Percentiles rank a stretch among this genome's conserved stretches.
These are phyloP conservation scores for Microdochium bolleyi DNA, from an alignment of 2,329 filamentous ascomycete species.

Conservation along the genomic window DNA sequence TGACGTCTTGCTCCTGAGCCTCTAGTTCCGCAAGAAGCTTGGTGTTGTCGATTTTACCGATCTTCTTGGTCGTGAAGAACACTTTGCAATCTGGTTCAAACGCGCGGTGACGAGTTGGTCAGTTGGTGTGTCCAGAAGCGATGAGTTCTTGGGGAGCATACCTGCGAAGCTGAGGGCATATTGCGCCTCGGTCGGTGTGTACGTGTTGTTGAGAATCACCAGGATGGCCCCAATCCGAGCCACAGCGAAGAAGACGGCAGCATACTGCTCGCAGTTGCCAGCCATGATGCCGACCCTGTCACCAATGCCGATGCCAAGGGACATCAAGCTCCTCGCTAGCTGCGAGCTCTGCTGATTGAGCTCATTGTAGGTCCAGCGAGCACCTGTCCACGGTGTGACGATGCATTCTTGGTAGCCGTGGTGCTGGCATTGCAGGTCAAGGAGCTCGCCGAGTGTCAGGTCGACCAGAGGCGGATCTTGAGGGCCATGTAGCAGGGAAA, in stretches of 20 bases:
- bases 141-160: too few species aligned
- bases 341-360: constrained; percentile 54
- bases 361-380: constrained; percentile 64
- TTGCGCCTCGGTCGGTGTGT: constrained; percentile 64
- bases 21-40: constrained; percentile 48
- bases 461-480: constrained; percentile 62
- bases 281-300: constrained; percentile 72
- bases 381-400: constrained; percentile 68
- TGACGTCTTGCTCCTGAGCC: constrained; percentile 24
- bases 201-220: constrained; percentile 77
- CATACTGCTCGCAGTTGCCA: constrained; percentile 74
- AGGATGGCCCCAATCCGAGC: constrained; percentile 60
- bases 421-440: constrained; percentile 61
- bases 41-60: constrained; percentile 57
- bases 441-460: constrained; percentile 63
- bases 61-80: constrained; percentile 63
- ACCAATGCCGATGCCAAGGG: constrained; percentile 57
- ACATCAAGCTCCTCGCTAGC: constrained; percentile 57
- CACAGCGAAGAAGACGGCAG: constrained; percentile 66
- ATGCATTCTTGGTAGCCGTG: constrained; percentile 61
- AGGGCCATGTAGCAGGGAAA: constrained; percentile 60
- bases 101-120: too few species aligned
- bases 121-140: too few species aligned
- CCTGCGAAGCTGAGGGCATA: constrained; percentile 65
- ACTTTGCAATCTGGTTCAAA: constrained; percentile 57